Conservation (phyloP, 495 filamentous ascomycete species). For the Aspergillus incahuasiensis region DNA sequence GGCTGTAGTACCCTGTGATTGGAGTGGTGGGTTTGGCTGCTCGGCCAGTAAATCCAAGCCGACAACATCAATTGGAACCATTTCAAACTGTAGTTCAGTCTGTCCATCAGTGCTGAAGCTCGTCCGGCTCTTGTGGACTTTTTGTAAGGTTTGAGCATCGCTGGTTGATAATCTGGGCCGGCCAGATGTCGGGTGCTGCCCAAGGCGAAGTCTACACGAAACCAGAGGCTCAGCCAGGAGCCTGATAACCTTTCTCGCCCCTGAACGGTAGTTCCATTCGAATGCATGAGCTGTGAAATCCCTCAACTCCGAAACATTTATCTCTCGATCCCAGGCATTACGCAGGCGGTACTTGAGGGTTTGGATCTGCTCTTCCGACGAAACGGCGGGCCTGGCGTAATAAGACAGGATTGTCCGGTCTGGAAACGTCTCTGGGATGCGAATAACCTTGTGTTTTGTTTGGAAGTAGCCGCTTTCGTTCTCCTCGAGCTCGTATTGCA, state of each 20-base stretch:
- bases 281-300: constrained; percentile 73
- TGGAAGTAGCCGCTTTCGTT: constrained; percentile 84
- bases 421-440: constrained; percentile 78
- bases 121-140: constrained; percentile 59
- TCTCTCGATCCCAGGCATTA: constrained; percentile 57
- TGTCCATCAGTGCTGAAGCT: constrained; percentile 71
- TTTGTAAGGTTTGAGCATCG: constrained; percentile 39
- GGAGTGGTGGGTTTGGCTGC: constrained; percentile 51
- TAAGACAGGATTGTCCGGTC: constrained; percentile 72
- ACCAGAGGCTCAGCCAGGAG: constrained; percentile 76
- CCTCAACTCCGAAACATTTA: constrained; percentile 66
- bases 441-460: constrained; percentile 65
- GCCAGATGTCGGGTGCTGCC: constrained; percentile 23
- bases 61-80: constrained; percentile 70
- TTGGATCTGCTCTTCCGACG: constrained; percentile 53
- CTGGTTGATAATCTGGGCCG: constrained; percentile 26
- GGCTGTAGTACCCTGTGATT: constrained; percentile 43
- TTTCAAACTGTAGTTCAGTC: constrained; percentile 73
- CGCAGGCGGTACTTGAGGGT: constrained; percentile 42
- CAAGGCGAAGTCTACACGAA: constrained; percentile 54
- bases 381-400: constrained; percentile 82
- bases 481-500: constrained; percentile 70
- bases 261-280: constrained; percentile 73
- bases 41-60: constrained; percentile 68
- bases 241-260: constrained; percentile 79